Percentiles rank a stretch among this genome's conserved stretches.
Conservation (phyloP, 2,329 filamentous ascomycete genomes). For the Stromatinia cepivora region DNA sequence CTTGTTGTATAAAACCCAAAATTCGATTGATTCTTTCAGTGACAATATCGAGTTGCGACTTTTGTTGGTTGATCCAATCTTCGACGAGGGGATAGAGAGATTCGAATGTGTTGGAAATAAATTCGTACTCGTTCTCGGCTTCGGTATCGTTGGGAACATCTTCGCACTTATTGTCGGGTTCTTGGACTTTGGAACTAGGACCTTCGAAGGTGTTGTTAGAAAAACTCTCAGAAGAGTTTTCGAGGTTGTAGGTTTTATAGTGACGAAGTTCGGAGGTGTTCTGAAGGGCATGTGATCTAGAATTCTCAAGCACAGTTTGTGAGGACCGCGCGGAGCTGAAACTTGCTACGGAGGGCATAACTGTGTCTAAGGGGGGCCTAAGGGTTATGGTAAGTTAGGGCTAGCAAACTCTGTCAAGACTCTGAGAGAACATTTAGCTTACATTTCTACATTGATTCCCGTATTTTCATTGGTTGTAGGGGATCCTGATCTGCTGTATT, state of each 20-base stretch:
- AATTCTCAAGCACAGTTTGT: not conserved
- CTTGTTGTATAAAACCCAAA: not conserved
- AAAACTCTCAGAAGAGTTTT: not conserved
- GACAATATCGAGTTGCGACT: not conserved
- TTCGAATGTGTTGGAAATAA: not conserved
- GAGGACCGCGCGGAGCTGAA: not conserved
- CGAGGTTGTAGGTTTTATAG: not conserved
- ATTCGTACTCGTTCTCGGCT: not conserved
- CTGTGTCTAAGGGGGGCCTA: not conserved
- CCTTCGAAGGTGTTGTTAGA: not conserved
- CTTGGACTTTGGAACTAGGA: not conserved
- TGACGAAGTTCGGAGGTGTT: not conserved
- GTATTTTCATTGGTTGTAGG: not conserved
- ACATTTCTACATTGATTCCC: not conserved
- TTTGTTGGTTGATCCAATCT: conserved; percentile 7
- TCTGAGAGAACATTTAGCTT: not conserved
- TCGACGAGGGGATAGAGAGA: not conserved
- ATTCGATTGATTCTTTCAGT: not conserved
- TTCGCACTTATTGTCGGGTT: not conserved
- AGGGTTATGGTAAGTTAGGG: not conserved
- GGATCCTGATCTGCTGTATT: not conserved
- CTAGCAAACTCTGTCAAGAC: not conserved
- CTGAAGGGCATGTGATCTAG: not conserved
- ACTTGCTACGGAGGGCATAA: not conserved
- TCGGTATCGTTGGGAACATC: not conserved